phyloP scores from a whole-genome alignment of 306 rosid genomes.

The Cajanus cajan region DNA sequence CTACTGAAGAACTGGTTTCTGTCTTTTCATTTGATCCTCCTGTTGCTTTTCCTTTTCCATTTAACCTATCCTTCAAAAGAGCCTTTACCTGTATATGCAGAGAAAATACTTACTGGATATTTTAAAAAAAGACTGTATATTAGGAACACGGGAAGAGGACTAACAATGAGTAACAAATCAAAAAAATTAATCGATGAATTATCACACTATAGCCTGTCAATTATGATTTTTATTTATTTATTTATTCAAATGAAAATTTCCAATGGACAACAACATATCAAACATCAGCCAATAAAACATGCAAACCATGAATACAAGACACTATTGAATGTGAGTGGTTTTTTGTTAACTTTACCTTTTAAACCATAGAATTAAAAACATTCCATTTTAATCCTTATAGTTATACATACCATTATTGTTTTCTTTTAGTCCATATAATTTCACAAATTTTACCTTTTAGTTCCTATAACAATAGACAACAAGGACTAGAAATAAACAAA shows the following conservation, averaged over 20 bases:
- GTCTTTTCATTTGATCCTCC: conserved; percentile 76
- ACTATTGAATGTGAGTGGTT: background rate
- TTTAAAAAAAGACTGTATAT: background rate
- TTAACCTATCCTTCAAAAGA: conserved; percentile 83
- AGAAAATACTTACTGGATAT: background rate
- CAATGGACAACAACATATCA: background rate
- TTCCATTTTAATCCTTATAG: too few species aligned
- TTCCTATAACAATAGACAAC: too few species aligned
- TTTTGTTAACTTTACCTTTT: too few species aligned
- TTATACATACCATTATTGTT: too few species aligned
- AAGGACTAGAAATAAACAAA: too few species aligned
- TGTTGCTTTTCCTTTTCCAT: conserved; percentile 88
- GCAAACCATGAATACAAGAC: background rate
- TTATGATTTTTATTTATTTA: background rate
- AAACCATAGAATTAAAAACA: too few species aligned
- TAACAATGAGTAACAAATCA: background rate
- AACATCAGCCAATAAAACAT: background rate
- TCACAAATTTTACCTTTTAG: too few species aligned
- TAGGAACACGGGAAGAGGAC: background rate
- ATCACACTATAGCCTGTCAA: background rate
- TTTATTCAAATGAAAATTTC: background rate
- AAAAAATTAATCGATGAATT: background rate
- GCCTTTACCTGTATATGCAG: conserved; percentile 63
- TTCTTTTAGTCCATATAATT: too few species aligned
- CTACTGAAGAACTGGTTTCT: conserved; percentile 75